These are phyloP conservation scores for Colletotrichum horii DNA, from an alignment of 2,329 filamentous ascomycete genomes.

Conservation along the genomic window DNA sequence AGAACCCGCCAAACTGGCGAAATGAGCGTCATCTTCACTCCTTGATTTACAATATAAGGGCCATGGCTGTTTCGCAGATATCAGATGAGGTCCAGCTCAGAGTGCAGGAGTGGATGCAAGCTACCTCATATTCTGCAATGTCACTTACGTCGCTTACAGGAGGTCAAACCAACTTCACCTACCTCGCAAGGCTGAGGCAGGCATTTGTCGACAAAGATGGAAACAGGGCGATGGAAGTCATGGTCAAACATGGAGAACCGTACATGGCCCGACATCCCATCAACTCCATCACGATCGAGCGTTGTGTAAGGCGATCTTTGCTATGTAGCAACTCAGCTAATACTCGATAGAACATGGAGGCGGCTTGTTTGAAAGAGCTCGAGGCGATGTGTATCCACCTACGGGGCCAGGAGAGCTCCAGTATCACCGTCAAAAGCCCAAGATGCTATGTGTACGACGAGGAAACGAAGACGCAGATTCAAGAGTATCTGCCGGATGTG, in stretches of 20 bases:
- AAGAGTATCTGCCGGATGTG: constrained; percentile 55
- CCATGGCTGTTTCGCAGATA: background rate
- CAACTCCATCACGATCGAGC: background rate
- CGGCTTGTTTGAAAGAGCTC: background rate
- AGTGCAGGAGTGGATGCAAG: background rate
- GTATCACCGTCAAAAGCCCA: constrained; percentile 49
- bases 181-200: background rate
- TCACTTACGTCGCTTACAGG: background rate
- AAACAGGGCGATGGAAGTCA: background rate
- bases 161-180: background rate
- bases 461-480: constrained; percentile 55
- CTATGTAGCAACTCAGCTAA: background rate
- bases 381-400: background rate
- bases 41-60: background rate
- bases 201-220: background rate
- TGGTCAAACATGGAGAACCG: background rate
- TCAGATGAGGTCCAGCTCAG: background rate
- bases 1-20: background rate
- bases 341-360: background rate
- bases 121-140: background rate
- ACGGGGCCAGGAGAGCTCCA: background rate
- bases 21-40: background rate
- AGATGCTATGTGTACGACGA: constrained; percentile 50
- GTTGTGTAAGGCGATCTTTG: background rate
- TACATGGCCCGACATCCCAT: background rate